These are phyloP conservation scores for Lotmaria passim DNA, from an alignment of 208 protist genomes.

Conservation along the genomic window DNA sequence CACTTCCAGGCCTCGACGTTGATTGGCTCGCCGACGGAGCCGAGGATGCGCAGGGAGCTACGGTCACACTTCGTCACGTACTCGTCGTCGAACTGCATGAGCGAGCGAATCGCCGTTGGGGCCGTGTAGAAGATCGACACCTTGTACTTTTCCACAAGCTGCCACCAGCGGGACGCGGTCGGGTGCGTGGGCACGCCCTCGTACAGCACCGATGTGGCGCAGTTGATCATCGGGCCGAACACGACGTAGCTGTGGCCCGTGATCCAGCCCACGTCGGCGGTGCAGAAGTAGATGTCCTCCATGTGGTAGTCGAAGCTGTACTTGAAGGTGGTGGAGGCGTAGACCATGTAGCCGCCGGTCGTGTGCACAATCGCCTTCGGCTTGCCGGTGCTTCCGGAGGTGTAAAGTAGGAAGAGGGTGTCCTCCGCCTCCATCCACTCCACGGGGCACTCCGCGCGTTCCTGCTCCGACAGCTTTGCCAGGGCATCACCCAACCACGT, in stretches of 20 bases:
- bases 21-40: constrained; percentile 97
- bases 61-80: constrained; percentile 76
- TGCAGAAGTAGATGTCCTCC: constrained; percentile 96
- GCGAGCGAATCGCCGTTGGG: constrained; percentile 94
- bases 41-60: constrained; percentile 92
- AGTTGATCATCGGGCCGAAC: constrained; percentile 98
- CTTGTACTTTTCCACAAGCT: constrained; percentile 94
- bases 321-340: constrained; percentile 90
- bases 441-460: constrained; percentile 60
- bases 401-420: constrained; percentile 98
- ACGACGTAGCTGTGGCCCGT: constrained; percentile 98
- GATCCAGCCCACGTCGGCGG: constrained; percentile 95
- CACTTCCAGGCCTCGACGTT: constrained; percentile 95
- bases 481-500: constrained; percentile 74
- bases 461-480: constrained; percentile 31
- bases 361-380: constrained; percentile 97
- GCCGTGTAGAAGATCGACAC: constrained; percentile 98
- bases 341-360: constrained; percentile 95
- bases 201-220: constrained; percentile 95
- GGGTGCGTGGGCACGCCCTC: constrained; percentile 96
- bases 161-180: constrained; percentile 87
- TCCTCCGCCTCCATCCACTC: constrained; percentile 96
- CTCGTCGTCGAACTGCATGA: constrained; percentile 83
- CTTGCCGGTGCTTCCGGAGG: constrained; percentile 96
- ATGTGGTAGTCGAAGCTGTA: constrained; percentile 96